Evolutionary conservation across 352 stramenopile genomes (phyloP).

Genomic region (Hyaloperonospora arabidopsidis): DNA sequence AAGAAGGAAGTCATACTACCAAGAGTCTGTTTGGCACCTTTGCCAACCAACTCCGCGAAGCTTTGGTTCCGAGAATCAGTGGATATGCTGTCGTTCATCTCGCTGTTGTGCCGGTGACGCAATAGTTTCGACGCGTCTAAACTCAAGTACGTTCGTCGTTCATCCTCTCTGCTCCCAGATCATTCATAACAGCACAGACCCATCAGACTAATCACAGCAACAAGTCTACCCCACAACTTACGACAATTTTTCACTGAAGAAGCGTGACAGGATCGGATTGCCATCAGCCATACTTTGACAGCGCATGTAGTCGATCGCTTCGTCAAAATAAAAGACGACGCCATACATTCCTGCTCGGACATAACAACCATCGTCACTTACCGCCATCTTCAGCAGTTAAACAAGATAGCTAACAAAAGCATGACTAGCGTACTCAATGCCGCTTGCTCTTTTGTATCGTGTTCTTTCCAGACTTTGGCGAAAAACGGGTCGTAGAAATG

Average conservation of each 20-base stretch:
- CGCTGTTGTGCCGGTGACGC: slow-evolving; percentile 1
- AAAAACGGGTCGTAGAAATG: slow-evolving; percentile 57
- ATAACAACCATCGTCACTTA: not conserved
- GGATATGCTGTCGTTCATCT: slow-evolving; percentile 7
- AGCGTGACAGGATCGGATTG: slow-evolving; percentile 22
- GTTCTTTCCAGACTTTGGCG: slow-evolving; percentile 30
- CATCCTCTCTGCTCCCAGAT: slow-evolving; percentile 16
- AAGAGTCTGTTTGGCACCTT: slow-evolving; percentile 11
- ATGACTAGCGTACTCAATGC: slow-evolving; percentile 16
- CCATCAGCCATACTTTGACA: slow-evolving; percentile 52
- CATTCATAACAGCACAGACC: not conserved
- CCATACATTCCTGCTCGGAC: slow-evolving; percentile 47
- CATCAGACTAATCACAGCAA: slow-evolving; percentile 3
- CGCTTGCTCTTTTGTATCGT: slow-evolving; percentile 11
- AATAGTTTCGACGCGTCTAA: slow-evolving; percentile 7
- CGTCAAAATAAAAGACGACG: slow-evolving; percentile 57
- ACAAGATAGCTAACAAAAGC: too few relatives aligned
- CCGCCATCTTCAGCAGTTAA: too few relatives aligned
- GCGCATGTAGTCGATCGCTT: slow-evolving; percentile 49
- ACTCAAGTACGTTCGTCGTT: slow-evolving; percentile 15
- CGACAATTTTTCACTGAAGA: slow-evolving; percentile 35
- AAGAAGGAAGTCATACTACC: slow-evolving; percentile 24
- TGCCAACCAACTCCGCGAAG: slow-evolving; percentile 10
- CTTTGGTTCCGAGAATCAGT: not conserved
- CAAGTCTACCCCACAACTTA: slow-evolving; percentile 17